Conservation (phyloP, 306 rosid species). For the Vigna radiata region DNA sequence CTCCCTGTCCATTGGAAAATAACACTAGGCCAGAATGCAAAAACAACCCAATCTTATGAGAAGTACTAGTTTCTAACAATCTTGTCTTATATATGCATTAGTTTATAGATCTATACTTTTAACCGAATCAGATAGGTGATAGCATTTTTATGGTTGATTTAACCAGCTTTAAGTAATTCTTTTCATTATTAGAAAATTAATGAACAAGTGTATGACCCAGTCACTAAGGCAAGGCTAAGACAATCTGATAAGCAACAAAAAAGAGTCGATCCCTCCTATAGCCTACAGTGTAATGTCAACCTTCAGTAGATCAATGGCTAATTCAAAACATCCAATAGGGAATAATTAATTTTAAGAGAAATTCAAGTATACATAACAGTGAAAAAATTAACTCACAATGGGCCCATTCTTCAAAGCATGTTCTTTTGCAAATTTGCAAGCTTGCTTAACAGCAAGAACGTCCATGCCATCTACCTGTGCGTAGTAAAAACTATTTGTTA, state of each 20-base stretch:
- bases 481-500: slow-evolving; percentile 23
- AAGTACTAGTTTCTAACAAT: neutral
- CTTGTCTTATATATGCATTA: slow-evolving; percentile 4
- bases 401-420: slow-evolving; percentile 96
- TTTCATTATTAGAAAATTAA: neutral
- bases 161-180: neutral
- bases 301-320: slow-evolving; percentile 9
- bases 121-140: neutral
- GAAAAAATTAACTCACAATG: slow-evolving; percentile 70
- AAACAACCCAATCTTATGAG: neutral
- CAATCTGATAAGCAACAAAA: slow-evolving; percentile 1
- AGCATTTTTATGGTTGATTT: slow-evolving; percentile 7
- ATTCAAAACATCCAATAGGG: slow-evolving; percentile 28
- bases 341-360: slow-evolving; percentile 14
- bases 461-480: slow-evolving; percentile 99
- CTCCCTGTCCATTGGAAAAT: slow-evolving; percentile 1
- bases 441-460: slow-evolving; percentile 94
- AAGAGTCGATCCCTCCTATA: neutral
- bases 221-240: slow-evolving; percentile 21
- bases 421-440: slow-evolving; percentile 92
- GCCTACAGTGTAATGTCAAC: slow-evolving; percentile 12
- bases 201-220: neutral
- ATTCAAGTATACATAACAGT: slow-evolving; percentile 16
- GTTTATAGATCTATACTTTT: slow-evolving; percentile 10
- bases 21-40: neutral